phyloP scores from a whole-genome alignment of 2,329 filamentous ascomycete genomes.

The Alternaria sp. region DNA sequence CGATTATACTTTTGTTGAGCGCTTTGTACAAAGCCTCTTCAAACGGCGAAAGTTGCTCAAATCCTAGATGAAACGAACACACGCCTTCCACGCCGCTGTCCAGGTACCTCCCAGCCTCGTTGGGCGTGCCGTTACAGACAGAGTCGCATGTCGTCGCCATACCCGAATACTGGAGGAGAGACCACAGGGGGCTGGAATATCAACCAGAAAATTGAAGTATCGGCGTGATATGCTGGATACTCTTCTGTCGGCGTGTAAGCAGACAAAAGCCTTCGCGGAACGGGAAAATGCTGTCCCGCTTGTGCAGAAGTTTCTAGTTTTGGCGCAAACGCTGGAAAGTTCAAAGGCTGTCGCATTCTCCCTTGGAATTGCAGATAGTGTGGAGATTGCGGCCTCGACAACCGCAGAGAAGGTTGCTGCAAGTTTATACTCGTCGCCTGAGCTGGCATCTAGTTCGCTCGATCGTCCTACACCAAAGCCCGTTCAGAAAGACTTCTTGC shows the following conservation, averaged over 20 bases:
- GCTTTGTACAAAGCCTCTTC: neutral
- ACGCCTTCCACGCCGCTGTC: constrained; percentile 4
- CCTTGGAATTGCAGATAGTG: neutral
- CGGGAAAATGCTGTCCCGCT: neutral
- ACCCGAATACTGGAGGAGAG: neutral
- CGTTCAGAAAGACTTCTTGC: neutral
- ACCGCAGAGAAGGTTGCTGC: neutral
- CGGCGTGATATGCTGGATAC: neutral
- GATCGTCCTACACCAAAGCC: neutral
- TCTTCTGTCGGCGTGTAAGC: neutral
- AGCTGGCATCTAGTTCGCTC: neutral
- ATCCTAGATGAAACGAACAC: neutral
- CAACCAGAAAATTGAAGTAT: neutral
- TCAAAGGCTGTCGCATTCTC: constrained; percentile 10
- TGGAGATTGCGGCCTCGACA: neutral
- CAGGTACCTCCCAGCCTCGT: neutral
- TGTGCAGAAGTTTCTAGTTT: constrained; percentile 9
- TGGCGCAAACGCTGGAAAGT: constrained; percentile 1
- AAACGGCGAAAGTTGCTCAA: neutral
- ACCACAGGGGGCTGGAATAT: neutral
- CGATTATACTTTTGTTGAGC: neutral
- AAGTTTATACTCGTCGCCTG: neutral
- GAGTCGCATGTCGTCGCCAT: constrained; percentile 3
- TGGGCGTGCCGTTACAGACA: constrained; percentile 4
- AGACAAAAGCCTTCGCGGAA: neutral